Conservation (phyloP, 2,329 filamentous ascomycete genomes). For the Pseudogymnoascus sp. region DNA sequence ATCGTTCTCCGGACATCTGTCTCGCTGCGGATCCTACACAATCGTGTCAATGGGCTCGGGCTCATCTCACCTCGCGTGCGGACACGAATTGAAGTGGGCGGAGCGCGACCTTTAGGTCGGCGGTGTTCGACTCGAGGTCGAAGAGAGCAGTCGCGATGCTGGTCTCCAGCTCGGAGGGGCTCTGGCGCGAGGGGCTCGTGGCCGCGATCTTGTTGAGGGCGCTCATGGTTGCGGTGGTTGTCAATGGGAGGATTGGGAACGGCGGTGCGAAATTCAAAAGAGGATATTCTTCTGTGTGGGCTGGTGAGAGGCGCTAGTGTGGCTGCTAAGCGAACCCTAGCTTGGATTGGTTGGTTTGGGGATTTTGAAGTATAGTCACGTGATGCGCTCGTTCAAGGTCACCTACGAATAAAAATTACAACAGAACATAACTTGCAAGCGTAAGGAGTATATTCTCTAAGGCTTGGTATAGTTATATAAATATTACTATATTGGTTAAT, state of each 20-base stretch:
- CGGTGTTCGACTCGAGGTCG: slow-evolving; percentile 98
- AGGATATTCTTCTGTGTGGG: slow-evolving; percentile 1
- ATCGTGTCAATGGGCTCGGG: background rate
- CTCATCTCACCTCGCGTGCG: slow-evolving; percentile 88
- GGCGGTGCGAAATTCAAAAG: slow-evolving; percentile 1
- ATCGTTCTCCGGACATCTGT: slow-evolving; percentile 9
- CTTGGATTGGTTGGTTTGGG: background rate
- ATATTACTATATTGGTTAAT: background rate
- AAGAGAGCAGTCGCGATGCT: slow-evolving; percentile 94
- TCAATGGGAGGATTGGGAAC: slow-evolving; percentile 7
- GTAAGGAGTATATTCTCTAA: background rate
- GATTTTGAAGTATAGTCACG: background rate
- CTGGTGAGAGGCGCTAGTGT: background rate
- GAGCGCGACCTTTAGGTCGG: slow-evolving; percentile 93
- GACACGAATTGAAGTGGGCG: slow-evolving; percentile 98
- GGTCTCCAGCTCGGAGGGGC: slow-evolving; percentile 95
- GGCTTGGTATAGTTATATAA: background rate
- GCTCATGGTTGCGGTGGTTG: slow-evolving; percentile 50
- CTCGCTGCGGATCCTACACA: slow-evolving; percentile 6
- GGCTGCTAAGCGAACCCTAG: background rate
- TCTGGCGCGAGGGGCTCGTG: slow-evolving; percentile 94
- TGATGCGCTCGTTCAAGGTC: background rate
- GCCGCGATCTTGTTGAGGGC: slow-evolving; percentile 96
- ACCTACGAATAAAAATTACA: background rate
- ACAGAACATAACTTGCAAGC: background rate